Evolutionary conservation across 257 asterid genomes (phyloP), one percentile per base, ranked within the genome.

Genomic region (Linderniella brevidens): DNA sequence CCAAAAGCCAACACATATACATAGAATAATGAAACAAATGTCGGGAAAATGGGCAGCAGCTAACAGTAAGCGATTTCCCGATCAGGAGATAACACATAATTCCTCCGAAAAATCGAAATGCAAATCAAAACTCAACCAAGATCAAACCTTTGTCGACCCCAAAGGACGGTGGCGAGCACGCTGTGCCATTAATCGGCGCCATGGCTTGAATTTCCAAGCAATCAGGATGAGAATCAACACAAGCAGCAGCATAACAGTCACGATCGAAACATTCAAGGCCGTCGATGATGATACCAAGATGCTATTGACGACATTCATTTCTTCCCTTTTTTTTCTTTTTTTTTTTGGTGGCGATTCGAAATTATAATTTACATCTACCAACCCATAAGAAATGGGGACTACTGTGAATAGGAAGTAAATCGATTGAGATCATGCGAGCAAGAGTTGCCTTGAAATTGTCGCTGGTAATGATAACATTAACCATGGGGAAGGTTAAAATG

Each of bases 141-240:
- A 17, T 12, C 59, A 44, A 29, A 80, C 97, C 97, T 82, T 78
- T 71, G 71, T 64, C 67, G 72, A 52, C 58, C 66, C 57, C 54
- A 71, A 59, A 17, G 65, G 17, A 41, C 78, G 88, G 59, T 61
- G 74, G 63, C 65, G 78, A 11, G 57, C 61, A 54, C 13, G 13
- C 9, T 72, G 62, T 60, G 76, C 43, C 55, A 65, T 37, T 65
- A 79, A 66, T 57, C 67, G 71, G 51, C 90, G 86, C 95, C 95
- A 88, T 66, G 85, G 97, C 56, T 70, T 73, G 74, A 71, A 76
- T 73, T 76, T 78, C 70, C 90, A 84, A 67, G 86, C 82, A 72
- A 88, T 62, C 59, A 84, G 50, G 70, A 80, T 56, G 64, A 83
- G 66, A 64, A 80, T 59, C 37, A 83, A 52, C 64, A 88, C 49